phyloP scores from a whole-genome alignment of 2,329 filamentous ascomycete genomes.

The Didymella segeticola region DNA sequence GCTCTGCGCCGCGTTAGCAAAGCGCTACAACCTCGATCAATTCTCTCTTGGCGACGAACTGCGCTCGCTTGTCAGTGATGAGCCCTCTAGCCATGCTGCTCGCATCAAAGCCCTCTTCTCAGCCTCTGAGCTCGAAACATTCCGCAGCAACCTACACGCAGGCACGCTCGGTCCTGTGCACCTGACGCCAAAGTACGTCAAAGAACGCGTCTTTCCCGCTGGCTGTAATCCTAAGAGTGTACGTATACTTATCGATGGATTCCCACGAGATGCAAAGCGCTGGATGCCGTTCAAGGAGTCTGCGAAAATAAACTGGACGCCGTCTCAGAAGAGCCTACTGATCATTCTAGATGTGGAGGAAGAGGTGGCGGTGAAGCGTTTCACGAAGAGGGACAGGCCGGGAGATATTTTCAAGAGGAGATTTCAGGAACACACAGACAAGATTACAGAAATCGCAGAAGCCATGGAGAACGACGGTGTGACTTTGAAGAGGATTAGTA shows the following conservation, averaged over 20 bases:
- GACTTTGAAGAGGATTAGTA: background rate
- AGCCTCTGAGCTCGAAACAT: background rate
- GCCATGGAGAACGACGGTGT: constrained; percentile 14
- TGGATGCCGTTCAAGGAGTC: constrained; percentile 13
- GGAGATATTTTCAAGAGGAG: constrained; percentile 20
- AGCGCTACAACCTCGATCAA: constrained; percentile 13
- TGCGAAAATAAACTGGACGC: constrained; percentile 7
- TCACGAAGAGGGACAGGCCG: constrained; percentile 10
- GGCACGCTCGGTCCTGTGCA: constrained; percentile 10
- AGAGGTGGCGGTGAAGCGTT: constrained; percentile 4
- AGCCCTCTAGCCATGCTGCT: constrained; percentile 1
- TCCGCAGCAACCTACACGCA: constrained; percentile 3
- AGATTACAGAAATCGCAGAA: constrained; percentile 4
- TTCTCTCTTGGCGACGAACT: constrained; percentile 21
- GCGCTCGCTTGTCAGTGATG: constrained; percentile 8
- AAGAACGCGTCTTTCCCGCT: constrained; percentile 14
- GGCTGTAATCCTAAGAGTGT: background rate
- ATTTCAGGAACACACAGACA: constrained; percentile 9
- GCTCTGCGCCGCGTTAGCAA: constrained; percentile 11
- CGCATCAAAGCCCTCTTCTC: constrained; percentile 14
- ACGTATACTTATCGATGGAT: constrained; percentile 19
- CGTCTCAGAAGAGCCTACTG: background rate
- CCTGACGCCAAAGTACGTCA: constrained; percentile 12
- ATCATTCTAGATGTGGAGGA: constrained; percentile 7
- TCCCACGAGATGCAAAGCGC: constrained; percentile 12